Conservation (phyloP, 495 filamentous ascomycete species). For the Alectoria sarmentosa region DNA sequence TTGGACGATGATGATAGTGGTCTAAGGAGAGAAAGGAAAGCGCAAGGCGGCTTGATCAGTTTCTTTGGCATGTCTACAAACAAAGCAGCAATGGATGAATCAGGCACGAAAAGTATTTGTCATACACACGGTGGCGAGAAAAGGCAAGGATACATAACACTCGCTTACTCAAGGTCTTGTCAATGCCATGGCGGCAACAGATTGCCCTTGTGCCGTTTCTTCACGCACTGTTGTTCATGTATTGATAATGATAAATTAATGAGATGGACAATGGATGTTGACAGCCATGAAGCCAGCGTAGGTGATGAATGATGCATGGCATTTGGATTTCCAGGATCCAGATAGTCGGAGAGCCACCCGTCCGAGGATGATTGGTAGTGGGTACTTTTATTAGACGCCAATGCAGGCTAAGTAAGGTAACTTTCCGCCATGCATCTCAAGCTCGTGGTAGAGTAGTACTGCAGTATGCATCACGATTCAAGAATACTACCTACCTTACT, state of each 20-base stretch:
- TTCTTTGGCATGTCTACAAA: constrained; percentile 4
- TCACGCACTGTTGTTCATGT: neutral
- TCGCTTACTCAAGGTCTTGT: neutral
- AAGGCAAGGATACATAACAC: neutral
- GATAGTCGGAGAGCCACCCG: neutral
- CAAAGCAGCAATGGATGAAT: neutral
- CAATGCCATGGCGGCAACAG: neutral
- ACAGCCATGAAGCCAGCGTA: no score
- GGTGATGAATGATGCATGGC: neutral
- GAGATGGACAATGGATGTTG: neutral
- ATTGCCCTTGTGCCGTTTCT: neutral
- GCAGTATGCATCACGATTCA: neutral
- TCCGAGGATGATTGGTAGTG: neutral
- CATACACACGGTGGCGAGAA: neutral
- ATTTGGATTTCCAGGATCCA: neutral
- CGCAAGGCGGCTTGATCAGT: neutral
- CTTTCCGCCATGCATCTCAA: neutral
- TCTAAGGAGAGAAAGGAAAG: constrained; percentile 1
- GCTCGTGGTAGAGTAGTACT: neutral
- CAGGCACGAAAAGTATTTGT: neutral
- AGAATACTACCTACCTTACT: no score
- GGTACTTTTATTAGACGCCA: neutral
- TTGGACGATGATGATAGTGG: neutral
- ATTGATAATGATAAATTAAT: neutral
- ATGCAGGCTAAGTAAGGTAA: neutral